Percentiles rank a stretch among this genome's conserved stretches.
These are phyloP conservation scores for Aspergillus tubingensis DNA, from an alignment of 2,329 filamentous ascomycete species.

Conservation along the genomic window DNA sequence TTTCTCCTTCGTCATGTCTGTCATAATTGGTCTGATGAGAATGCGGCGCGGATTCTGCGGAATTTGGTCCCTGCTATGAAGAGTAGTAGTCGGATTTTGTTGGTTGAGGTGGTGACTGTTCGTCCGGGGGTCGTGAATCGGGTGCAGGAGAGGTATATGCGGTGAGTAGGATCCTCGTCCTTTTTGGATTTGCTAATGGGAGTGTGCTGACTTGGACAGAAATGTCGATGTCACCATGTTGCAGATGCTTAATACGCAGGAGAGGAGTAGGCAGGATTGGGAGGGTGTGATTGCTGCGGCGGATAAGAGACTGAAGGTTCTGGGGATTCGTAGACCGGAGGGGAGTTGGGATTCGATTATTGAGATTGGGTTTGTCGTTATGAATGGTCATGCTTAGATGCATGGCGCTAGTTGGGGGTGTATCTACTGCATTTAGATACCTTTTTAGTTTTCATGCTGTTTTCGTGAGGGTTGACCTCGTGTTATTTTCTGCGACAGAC, in stretches of 20 bases:
- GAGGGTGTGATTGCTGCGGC: neutral
- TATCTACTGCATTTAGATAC: no score
- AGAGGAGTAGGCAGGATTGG: slow-evolving; percentile 9
- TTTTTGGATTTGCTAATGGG: no score
- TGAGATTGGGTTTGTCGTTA: neutral
- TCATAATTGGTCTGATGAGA: slow-evolving; percentile 15
- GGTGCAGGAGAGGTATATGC: slow-evolving; percentile 4
- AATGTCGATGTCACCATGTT: slow-evolving; percentile 6
- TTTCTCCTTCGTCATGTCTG: slow-evolving; percentile 17
- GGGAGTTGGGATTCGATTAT: slow-evolving; percentile 7
- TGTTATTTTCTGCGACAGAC: no score
- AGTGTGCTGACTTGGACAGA: neutral
- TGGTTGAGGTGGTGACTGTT: slow-evolving; percentile 1
- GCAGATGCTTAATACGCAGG: slow-evolving; percentile 3
- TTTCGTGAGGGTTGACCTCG: no score
- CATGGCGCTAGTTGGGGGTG: no score
- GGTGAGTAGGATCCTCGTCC: neutral
- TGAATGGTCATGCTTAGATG: neutral
- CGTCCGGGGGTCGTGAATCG: neutral
- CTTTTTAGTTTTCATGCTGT: no score
- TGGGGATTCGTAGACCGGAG: neutral
- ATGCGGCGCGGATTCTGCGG: slow-evolving; percentile 11
- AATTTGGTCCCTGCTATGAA: slow-evolving; percentile 10
- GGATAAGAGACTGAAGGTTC: neutral
- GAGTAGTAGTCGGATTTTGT: neutral